A percentile compares a stretch with the other conserved stretches of the same genome.
Conservation (phyloP, 1,284 basidiomycete genomes). For the Ustilago curta region DNA sequence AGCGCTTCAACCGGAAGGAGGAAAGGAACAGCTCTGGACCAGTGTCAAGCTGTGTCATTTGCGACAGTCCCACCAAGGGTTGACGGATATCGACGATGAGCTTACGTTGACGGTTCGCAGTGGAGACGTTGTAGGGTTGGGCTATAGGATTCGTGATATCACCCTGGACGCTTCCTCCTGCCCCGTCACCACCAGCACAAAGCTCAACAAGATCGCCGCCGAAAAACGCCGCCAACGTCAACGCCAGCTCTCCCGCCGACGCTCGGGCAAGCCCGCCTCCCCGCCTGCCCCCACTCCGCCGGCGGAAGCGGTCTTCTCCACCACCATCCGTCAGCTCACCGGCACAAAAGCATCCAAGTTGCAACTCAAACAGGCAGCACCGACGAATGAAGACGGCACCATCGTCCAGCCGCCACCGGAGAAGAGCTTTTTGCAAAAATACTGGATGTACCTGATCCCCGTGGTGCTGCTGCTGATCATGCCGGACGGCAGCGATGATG, state of each 20-base stretch:
- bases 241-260: conserved; percentile 13
- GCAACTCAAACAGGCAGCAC: conserved; percentile 14
- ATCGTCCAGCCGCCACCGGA: conserved; percentile 23
- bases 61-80: conserved; percentile 15
- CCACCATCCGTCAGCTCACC: not conserved
- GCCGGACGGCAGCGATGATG: conserved; percentile 42
- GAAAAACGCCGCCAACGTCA: conserved; percentile 9
- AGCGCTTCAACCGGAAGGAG: not conserved
- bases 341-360: not conserved
- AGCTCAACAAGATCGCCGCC: not conserved
- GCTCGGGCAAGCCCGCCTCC: not conserved
- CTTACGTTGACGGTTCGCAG: conserved; percentile 9
- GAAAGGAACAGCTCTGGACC: conserved; percentile 5
- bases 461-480: conserved; percentile 49
- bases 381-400: conserved; percentile 47
- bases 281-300: not conserved
- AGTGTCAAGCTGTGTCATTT: conserved; percentile 29
- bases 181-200: conserved; percentile 7
- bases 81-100: conserved; percentile 27
- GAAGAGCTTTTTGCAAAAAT: conserved; percentile 55
- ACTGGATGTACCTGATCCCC: conserved; percentile 60
- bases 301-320: not conserved
- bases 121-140: not conserved
- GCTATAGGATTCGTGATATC: conserved; percentile 37
- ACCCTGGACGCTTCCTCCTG: conserved; percentile 14